Evolutionary conservation across 441 rosid species (phyloP).

Genomic region (Croton setiger): DNA sequence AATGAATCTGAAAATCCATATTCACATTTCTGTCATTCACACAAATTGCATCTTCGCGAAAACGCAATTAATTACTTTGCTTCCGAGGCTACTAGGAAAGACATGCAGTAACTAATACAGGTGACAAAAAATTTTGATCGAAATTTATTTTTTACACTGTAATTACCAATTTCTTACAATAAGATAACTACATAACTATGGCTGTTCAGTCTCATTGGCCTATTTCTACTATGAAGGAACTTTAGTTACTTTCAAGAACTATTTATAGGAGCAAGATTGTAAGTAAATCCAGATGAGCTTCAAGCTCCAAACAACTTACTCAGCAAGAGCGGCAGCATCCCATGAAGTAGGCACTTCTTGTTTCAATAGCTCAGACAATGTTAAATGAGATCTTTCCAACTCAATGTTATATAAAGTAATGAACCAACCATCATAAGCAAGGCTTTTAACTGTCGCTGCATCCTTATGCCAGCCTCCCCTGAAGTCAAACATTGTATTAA

Average conservation of each 20-base stretch:
- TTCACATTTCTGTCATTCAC: not conserved
- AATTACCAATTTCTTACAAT: not conserved
- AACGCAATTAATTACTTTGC: not conserved
- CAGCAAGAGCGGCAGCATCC: constrained; percentile 86
- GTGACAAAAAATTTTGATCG: not conserved
- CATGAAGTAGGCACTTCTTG: constrained; percentile 79
- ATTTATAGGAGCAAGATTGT: not conserved
- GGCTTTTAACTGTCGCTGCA: constrained; percentile 50
- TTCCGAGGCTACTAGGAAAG: not conserved
- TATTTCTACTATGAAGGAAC: not conserved
- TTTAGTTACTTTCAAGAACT: not conserved
- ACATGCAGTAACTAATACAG: not conserved
- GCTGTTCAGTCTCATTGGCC: not conserved
- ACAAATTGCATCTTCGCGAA: not conserved
- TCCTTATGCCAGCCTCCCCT: constrained; percentile 79
- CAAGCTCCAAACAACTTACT: constrained; percentile 44
- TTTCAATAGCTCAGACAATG: constrained; percentile 60
- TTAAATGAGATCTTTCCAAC: constrained; percentile 61
- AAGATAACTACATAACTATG: not conserved
- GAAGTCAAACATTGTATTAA: constrained; percentile 74
- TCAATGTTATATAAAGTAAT: constrained; percentile 75
- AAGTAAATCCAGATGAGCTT: not conserved
- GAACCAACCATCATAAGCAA: constrained; percentile 91
- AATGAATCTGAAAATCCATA: constrained; percentile 54
- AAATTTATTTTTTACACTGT: too few species aligned